Evolutionary conservation across 2,329 filamentous ascomycete genomes (phyloP).

Genomic region (Fusarium subtropicale): DNA sequence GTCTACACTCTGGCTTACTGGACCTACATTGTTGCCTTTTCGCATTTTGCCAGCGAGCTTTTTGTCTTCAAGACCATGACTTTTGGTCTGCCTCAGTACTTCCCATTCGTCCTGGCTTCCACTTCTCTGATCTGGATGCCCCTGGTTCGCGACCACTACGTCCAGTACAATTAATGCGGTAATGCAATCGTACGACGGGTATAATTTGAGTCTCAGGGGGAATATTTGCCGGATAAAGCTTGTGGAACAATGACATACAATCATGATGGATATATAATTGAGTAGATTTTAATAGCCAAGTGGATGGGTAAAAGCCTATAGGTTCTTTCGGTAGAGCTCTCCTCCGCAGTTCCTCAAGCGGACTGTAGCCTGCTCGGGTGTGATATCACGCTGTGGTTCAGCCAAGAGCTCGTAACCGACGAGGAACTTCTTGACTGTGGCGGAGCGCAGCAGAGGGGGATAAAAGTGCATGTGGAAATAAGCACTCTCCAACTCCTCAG

Average conservation of each 20-base stretch:
- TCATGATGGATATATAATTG: slow-evolving; percentile 27
- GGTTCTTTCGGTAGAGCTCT: slow-evolving; percentile 81
- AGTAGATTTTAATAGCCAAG: slow-evolving; percentile 5
- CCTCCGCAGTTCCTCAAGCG: slow-evolving; percentile 81
- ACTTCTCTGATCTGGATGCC: slow-evolving; percentile 70
- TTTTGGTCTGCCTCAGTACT: slow-evolving; percentile 67
- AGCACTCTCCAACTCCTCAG: slow-evolving; percentile 85
- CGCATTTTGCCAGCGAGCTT: slow-evolving; percentile 85
- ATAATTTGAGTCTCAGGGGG: background rate
- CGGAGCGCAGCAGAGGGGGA: slow-evolving; percentile 89
- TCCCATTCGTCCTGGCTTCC: slow-evolving; percentile 65
- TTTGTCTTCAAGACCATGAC: slow-evolving; percentile 80
- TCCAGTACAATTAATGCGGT: slow-evolving; percentile 56
- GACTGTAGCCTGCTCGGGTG: slow-evolving; percentile 91
- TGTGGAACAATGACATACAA: background rate
- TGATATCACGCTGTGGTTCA: slow-evolving; percentile 98
- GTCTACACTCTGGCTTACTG: slow-evolving; percentile 85
- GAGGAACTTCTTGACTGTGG: slow-evolving; percentile 94
- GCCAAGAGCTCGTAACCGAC: slow-evolving; percentile 97
- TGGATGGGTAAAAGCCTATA: slow-evolving; percentile 38
- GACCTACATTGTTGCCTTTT: slow-evolving; percentile 82
- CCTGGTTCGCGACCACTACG: slow-evolving; percentile 76
- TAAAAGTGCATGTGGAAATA: slow-evolving; percentile 99
- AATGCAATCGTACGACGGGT: background rate
- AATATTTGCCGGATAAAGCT: background rate